A percentile compares a stretch with the other conserved stretches of the same genome.
Evolutionary conservation across 306 rosid genomes (phyloP).

Genomic region (Dalbergia cultrata): DNA sequence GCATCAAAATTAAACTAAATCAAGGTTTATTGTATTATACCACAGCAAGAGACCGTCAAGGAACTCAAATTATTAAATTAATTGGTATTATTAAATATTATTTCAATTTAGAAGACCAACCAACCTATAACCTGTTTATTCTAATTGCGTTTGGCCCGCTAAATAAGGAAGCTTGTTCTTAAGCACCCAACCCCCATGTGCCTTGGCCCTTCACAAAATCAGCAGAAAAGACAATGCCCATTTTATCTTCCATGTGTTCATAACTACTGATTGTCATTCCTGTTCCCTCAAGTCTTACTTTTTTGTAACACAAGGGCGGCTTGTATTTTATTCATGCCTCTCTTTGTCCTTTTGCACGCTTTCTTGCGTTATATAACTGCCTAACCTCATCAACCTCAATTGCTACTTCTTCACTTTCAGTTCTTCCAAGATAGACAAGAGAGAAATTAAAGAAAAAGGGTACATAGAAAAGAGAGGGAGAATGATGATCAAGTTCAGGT

Average conservation of each 20-base stretch:
- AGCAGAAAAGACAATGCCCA: slow-evolving; percentile 49
- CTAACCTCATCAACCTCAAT: slow-evolving; percentile 36
- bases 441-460: not conserved
- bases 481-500: slow-evolving; percentile 81
- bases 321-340: slow-evolving; percentile 48
- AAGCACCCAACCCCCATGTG: slow-evolving; percentile 88
- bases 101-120: slow-evolving; percentile 44
- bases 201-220: slow-evolving; percentile 56
- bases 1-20: no score
- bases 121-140: slow-evolving; percentile 38
- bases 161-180: slow-evolving; percentile 71
- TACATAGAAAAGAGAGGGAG: not conserved
- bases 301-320: slow-evolving; percentile 54
- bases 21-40: no score
- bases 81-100: not conserved
- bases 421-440: not conserved
- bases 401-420: slow-evolving; percentile 6
- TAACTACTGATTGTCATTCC: slow-evolving; percentile 43
- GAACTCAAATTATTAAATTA: not conserved
- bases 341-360: slow-evolving; percentile 35
- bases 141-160: slow-evolving; percentile 58
- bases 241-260: slow-evolving; percentile 51
- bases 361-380: slow-evolving; percentile 54
- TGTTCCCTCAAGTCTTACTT: slow-evolving; percentile 38
- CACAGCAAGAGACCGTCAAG: not conserved